A percentile compares a stretch with the other conserved stretches of the same genome.
Evolutionary conservation across 768 basidiomycete species (phyloP).

Genomic region (Pulveroboletus sp.): DNA sequence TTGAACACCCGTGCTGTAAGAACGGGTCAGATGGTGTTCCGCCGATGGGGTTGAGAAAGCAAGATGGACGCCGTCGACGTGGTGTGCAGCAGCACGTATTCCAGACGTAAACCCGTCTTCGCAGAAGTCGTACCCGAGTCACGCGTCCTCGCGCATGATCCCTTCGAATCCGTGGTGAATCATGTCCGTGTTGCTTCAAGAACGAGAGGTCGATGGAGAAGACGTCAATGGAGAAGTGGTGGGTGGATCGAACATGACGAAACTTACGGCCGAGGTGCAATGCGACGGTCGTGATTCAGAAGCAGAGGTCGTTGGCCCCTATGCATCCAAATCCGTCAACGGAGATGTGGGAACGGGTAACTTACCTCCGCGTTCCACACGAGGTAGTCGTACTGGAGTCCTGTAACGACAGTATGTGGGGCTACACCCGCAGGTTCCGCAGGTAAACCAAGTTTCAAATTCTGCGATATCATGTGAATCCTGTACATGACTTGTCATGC

Average conservation of each 20-base stretch:
- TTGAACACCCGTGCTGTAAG: not conserved
- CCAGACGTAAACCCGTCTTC: constrained; percentile 68
- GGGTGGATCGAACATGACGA: not conserved
- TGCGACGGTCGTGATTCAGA: too few species aligned
- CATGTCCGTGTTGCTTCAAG: constrained; percentile 45
- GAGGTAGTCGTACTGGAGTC: constrained; percentile 66
- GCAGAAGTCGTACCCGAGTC: constrained; percentile 76
- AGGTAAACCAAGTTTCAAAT: too few species aligned
- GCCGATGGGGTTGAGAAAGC: constrained; percentile 44
- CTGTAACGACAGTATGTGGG: constrained; percentile 44
- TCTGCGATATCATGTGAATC: too few species aligned
- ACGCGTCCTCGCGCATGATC: constrained; percentile 66
- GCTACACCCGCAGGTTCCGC: constrained; percentile 43
- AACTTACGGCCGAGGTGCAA: not conserved
- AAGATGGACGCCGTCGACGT: constrained; percentile 29
- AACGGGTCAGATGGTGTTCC: constrained; percentile 23
- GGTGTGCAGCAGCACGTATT: constrained; percentile 32
- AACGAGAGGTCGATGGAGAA: constrained; percentile 41
- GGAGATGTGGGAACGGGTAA: not conserved
- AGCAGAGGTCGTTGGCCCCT: not conserved
- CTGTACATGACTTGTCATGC: constrained; percentile 47
- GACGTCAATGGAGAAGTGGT: not conserved
- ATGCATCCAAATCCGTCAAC: not conserved
- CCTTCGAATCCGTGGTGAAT: constrained; percentile 65
- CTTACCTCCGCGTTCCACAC: constrained; percentile 52